phyloP scores from a whole-genome alignment of 202 grass and related monocot genomes.

The Panicum hallii region DNA sequence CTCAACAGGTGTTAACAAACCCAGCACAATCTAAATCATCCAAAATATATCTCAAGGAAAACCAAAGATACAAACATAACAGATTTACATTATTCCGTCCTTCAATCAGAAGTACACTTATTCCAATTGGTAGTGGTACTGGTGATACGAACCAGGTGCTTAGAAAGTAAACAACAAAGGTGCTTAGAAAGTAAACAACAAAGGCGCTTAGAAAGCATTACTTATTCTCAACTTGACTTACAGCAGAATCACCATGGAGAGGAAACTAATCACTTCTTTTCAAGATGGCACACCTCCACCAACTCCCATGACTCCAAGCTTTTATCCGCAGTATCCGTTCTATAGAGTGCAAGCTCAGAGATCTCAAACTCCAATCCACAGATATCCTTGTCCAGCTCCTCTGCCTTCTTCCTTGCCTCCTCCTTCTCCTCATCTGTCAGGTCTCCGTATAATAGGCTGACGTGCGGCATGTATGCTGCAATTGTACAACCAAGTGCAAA shows the following conservation, averaged over 20 bases:
- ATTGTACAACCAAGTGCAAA: neutral
- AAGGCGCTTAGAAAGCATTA: conserved; percentile 6
- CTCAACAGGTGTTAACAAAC: conserved; percentile 28
- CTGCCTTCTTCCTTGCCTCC: conserved; percentile 70
- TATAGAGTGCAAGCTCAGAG: conserved; percentile 73
- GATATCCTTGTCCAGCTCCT: conserved; percentile 77
- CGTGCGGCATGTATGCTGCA: conserved; percentile 87
- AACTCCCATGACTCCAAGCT: conserved; percentile 92
- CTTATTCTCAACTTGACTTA: conserved; percentile 35
- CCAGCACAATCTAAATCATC: neutral
- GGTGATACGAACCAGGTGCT: conserved; percentile 4
- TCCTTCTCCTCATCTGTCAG: conserved; percentile 88
- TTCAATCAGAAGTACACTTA: conserved; percentile 9
- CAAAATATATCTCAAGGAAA: conserved; percentile 22
- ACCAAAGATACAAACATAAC: neutral
- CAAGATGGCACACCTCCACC: conserved; percentile 73
- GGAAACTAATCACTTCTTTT: conserved; percentile 57
- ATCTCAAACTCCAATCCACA: conserved; percentile 71
- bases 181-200: conserved; percentile 6
- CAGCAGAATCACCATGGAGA: conserved; percentile 17
- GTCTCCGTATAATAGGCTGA: conserved; percentile 82
- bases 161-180: neutral
- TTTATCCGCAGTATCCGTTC: conserved; percentile 82
- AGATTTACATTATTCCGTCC: conserved; percentile 35
- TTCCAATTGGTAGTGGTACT: neutral